A percentile compares a stretch with the other conserved stretches of the same genome.
Evolutionary conservation across 345 rosid species (phyloP).

Genomic region (Durio zibethinus): DNA sequence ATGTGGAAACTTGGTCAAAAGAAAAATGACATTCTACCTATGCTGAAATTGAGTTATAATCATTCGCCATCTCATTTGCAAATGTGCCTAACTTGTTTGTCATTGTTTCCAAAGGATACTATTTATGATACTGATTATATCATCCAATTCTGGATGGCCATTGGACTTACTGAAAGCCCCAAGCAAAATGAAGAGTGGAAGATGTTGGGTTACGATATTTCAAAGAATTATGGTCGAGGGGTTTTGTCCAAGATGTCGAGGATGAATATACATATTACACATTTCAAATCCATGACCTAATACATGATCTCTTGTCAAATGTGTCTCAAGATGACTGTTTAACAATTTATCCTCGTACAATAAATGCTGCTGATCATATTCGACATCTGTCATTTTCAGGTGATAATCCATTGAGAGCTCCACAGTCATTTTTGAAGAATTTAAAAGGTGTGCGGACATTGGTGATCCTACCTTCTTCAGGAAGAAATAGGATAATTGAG

Average conservation of each 20-base stretch:
- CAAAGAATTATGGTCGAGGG: background rate
- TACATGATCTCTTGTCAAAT: slow-evolving; percentile 16
- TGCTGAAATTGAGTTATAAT: slow-evolving; percentile 15
- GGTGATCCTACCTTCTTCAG: too few species aligned
- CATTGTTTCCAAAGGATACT: slow-evolving; percentile 14
- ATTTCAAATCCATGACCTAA: slow-evolving; percentile 22
- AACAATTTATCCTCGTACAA: background rate
- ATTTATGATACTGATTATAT: background rate
- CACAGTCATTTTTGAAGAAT: background rate
- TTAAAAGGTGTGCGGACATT: background rate
- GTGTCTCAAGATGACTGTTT: background rate
- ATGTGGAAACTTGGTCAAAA: slow-evolving; percentile 2
- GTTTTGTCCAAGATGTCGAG: background rate
- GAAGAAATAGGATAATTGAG: too few species aligned
- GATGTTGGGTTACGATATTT: background rate
- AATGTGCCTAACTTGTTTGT: slow-evolving; percentile 19
- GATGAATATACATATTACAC: too few species aligned
- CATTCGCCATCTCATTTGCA: slow-evolving; percentile 12
- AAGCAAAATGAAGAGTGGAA: background rate
- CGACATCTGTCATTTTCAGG: background rate
- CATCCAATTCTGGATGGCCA: background rate
- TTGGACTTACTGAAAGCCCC: background rate
- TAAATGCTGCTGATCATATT: background rate
- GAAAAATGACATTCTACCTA: slow-evolving; percentile 5
- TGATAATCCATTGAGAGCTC: background rate